Evolutionary conservation across 306 rosid genomes (phyloP).

Genomic region (Gynostemma pentaphyllum): DNA sequence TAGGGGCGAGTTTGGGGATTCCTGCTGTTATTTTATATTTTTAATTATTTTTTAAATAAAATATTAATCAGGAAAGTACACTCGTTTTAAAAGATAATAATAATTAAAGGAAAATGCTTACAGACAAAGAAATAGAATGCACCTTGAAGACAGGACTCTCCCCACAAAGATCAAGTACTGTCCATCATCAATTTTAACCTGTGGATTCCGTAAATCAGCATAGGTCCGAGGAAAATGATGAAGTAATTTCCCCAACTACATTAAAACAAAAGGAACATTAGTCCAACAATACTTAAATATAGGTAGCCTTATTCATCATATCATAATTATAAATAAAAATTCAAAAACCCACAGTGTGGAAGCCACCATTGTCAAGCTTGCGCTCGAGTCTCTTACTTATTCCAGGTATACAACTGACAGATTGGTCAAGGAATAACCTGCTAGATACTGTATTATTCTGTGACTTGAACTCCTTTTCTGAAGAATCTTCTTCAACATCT

Average conservation of each 20-base stretch:
- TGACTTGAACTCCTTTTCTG: conserved; percentile 21
- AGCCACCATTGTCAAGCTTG: conserved; percentile 66
- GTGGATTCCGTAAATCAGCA: conserved; percentile 79
- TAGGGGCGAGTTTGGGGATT: neutral
- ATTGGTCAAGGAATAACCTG: conserved; percentile 50
- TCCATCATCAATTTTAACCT: conserved; percentile 30
- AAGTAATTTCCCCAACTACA: conserved; percentile 77
- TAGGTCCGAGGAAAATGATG: conserved; percentile 96
- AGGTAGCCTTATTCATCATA: neutral
- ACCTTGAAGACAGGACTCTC: conserved; percentile 75
- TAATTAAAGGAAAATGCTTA: neutral
- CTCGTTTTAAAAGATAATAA: neutral
- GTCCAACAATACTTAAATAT: neutral
- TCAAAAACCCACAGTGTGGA: conserved; percentile 65
- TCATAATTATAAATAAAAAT: neutral
- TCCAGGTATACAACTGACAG: conserved; percentile 50
- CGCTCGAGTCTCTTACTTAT: conserved; percentile 42
- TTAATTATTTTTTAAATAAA: too few species aligned
- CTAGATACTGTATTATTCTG: conserved; percentile 21
- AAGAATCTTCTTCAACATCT: conserved; percentile 28
- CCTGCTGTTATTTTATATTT: neutral
- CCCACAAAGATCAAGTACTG: conserved; percentile 84
- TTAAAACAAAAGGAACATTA: conserved; percentile 17
- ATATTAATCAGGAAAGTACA: conserved; percentile 7
- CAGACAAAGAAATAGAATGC: neutral